phyloP scores from a whole-genome alignment of 75 land plant species.

The Chamaecyparis obtusa region DNA sequence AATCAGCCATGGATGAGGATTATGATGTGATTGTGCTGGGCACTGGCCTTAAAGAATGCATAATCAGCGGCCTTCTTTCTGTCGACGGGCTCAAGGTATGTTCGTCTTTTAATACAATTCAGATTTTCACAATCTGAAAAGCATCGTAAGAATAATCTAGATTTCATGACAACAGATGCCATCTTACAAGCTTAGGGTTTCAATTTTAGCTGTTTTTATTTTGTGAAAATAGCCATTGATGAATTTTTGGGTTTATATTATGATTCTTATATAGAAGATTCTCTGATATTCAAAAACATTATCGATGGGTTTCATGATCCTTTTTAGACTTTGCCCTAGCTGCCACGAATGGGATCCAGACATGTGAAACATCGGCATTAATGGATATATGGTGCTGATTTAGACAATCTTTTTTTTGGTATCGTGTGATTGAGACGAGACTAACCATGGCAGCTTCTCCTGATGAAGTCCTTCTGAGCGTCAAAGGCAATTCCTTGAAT shows the following conservation, averaged over 20 bases:
- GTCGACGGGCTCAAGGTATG: constrained; percentile 76
- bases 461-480: neutral
- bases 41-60: constrained; percentile 83
- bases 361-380: neutral
- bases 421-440: neutral
- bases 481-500: neutral
- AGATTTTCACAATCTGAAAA: neutral
- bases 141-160: neutral
- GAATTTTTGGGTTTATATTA: neutral
- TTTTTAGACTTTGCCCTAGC: neutral
- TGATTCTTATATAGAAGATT: neutral
- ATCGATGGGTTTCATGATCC: neutral
- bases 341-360: neutral
- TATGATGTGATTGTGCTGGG: constrained; percentile 79
- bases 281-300: neutral
- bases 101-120: neutral
- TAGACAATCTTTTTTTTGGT: neutral
- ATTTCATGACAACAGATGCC: neutral
- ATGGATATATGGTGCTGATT: neutral
- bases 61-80: constrained; percentile 78
- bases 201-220: neutral
- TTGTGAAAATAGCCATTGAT: neutral
- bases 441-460: neutral
- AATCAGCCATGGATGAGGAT: constrained; percentile 67
- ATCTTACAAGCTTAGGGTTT: neutral